These are phyloP conservation scores for Suhomyces bokatorum DNA, from an alignment of 1,139 yeast species.

Conservation along the genomic window DNA sequence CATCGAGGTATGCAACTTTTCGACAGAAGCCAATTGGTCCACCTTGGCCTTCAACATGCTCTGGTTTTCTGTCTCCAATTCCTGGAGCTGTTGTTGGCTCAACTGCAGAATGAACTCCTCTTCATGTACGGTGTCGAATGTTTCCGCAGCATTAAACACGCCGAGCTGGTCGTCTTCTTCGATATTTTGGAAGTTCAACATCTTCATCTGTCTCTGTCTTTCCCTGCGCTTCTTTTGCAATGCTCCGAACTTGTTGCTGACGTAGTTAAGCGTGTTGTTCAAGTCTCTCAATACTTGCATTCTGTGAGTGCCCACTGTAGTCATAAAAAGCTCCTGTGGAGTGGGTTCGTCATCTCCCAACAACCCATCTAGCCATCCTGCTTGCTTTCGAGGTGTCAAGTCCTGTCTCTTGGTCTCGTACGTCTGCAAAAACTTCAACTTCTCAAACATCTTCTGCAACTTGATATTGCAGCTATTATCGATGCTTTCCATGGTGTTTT, in stretches of 20 bases:
- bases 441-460: slow-evolving; percentile 51
- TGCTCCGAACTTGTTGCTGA: slow-evolving; percentile 37
- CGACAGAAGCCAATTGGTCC: slow-evolving; percentile 68
- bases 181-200: slow-evolving; percentile 45
- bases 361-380: slow-evolving; percentile 27
- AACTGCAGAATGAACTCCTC: slow-evolving; percentile 26
- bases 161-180: slow-evolving; percentile 19
- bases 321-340: slow-evolving; percentile 28
- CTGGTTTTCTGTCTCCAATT: slow-evolving; percentile 70
- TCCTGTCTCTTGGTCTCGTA: slow-evolving; percentile 51
- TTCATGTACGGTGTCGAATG: slow-evolving; percentile 13
- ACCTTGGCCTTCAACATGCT: slow-evolving; percentile 60
- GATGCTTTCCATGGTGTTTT: slow-evolving; percentile 52
- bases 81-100: slow-evolving; percentile 64
- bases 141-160: slow-evolving; percentile 19
- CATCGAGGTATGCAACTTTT: slow-evolving; percentile 73
- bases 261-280: slow-evolving; percentile 34
- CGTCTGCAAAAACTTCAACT: slow-evolving; percentile 48
- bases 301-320: slow-evolving; percentile 32
- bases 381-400: slow-evolving; percentile 18
- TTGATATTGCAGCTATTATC: slow-evolving; percentile 56
- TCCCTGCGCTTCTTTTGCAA: slow-evolving; percentile 44
- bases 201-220: slow-evolving; percentile 43
- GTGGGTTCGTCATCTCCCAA: slow-evolving; percentile 35
- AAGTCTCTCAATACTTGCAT: slow-evolving; percentile 43